These are phyloP conservation scores for Vitis rupestris DNA, from an alignment of 164 flowering plant genomes.

Conservation along the genomic window DNA sequence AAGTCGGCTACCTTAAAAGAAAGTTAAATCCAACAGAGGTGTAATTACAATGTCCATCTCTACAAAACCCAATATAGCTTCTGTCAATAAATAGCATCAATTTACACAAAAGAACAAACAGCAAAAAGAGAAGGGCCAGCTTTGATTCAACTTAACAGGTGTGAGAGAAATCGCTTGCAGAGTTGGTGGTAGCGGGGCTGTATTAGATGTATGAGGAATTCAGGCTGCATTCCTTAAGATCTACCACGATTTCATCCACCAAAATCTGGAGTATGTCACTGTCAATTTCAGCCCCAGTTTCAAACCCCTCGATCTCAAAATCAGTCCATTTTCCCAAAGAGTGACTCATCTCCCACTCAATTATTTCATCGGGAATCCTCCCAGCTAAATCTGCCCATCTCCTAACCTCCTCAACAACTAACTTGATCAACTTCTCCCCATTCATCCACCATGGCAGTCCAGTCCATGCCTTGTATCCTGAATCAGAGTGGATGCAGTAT, in stretches of 20 bases:
- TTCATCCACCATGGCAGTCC: slow-evolving; percentile 33
- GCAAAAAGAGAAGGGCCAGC: background rate
- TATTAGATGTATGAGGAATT: background rate
- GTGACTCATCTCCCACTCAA: slow-evolving; percentile 72
- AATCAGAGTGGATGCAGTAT: slow-evolving; percentile 27
- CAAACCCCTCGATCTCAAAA: slow-evolving; percentile 60
- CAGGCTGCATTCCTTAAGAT: slow-evolving; percentile 28
- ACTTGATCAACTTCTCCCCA: slow-evolving; percentile 28
- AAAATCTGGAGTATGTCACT: slow-evolving; percentile 40
- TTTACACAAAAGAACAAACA: slow-evolving; percentile 19
- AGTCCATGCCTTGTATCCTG: slow-evolving; percentile 40
- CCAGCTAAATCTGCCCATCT: slow-evolving; percentile 51
- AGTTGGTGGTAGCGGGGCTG: background rate
- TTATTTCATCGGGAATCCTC: slow-evolving; percentile 55
- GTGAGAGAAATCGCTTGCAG: background rate
- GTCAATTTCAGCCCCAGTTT: slow-evolving; percentile 43
- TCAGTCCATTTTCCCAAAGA: slow-evolving; percentile 67
- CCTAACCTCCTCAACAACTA: slow-evolving; percentile 44
- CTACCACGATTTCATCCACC: slow-evolving; percentile 62
- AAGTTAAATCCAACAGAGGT: slow-evolving; percentile 6
- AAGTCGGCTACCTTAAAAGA: too few relatives aligned
- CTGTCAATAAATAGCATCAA: slow-evolving; percentile 1
- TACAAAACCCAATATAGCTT: slow-evolving; percentile 7
- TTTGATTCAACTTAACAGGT: background rate
- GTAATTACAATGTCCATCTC: slow-evolving; percentile 7